Evolutionary conservation across 164 flowering plant species (phyloP).

Genomic region (Umbilicus rupestris): DNA sequence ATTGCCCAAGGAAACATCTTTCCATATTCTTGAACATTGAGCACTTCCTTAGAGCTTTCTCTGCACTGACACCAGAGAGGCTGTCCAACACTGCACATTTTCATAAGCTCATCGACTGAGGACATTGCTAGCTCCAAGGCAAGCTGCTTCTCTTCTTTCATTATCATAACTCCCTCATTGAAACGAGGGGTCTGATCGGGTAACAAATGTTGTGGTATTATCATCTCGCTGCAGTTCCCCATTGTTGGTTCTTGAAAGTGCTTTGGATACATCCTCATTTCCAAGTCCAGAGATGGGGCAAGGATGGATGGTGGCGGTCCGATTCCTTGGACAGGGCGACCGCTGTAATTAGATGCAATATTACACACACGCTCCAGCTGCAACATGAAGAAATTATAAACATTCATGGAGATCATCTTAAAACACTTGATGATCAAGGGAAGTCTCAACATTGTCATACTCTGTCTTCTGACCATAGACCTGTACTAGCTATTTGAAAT

Average conservation of each 20-base stretch:
- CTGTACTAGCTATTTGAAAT: too few species aligned
- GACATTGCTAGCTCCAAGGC: constrained; percentile 62
- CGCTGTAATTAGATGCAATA: constrained; percentile 39
- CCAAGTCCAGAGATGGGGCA: constrained; percentile 73
- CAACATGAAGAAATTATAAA: too few species aligned
- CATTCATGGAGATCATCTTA: too few species aligned
- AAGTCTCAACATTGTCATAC: neutral
- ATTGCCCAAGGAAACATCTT: constrained; percentile 63
- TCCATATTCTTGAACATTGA: constrained; percentile 61
- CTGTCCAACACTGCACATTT: constrained; percentile 45
- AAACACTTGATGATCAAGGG: too few species aligned
- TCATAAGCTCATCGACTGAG: constrained; percentile 53
- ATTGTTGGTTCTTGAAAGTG: constrained; percentile 38
- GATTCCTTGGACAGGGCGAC: constrained; percentile 35
- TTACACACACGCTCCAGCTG: constrained; percentile 75
- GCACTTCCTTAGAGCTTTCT: constrained; percentile 32
- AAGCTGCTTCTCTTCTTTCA: constrained; percentile 69
- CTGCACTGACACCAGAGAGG: constrained; percentile 60
- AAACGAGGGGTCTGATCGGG: constrained; percentile 29
- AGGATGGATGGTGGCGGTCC: constrained; percentile 27
- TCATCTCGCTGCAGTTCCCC: constrained; percentile 19
- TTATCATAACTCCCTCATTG: constrained; percentile 15
- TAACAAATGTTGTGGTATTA: constrained; percentile 25
- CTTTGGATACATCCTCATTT: constrained; percentile 58
- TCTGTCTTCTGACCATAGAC: neutral